Base-by-base conservation (phyloP, 208 protist species). In the Phytomonas francai region DNA sequence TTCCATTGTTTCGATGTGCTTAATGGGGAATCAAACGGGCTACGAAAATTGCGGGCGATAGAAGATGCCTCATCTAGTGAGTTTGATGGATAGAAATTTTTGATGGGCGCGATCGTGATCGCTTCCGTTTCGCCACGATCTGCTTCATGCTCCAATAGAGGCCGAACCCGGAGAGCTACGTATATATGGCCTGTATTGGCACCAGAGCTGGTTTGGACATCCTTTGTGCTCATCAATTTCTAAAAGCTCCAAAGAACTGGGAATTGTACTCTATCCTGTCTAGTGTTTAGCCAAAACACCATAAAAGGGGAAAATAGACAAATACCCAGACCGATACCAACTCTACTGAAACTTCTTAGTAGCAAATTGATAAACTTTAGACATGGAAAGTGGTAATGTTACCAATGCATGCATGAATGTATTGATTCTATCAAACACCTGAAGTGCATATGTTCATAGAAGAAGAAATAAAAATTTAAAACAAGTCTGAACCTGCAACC, bases 81-180 rank as follows among this genome's bases (percentile, higher is more conserved):
- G 19, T 19, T 8, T 7, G 45, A 54, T 25, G 45, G 19, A 25
- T 12, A 54, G 19, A 2, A 54, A 0, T 54, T 12, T 25, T 31
- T 57, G 16, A 33, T 27, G 7, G 42, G 29, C 19, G 33, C 30
- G 28, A 67, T 63, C 60, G 19, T n/a, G n/a, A 73, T 34, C n/a
- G 49, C 63, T n/a, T 16, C 32, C 14, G 49, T 39, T 25, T 83
- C 76, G 29, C 81, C 86, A 25, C 76, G 60, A 14, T 81, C 76
- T 33, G 31, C 28, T 81, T 96, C 78, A 67, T 74, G 2, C 69
- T 86, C 45, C 27, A 88, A 66, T 65, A 84, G 80, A 76, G 97
- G 84, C 9, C 85, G 79, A n/a, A 88, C 72, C 16, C 85, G 85
- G 12, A 91, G 31, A 11, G 71, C 77, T 59, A 84, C 85, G 3